These are phyloP conservation scores for Hypoxylon sp. DNA, from an alignment of 2,329 filamentous ascomycete genomes.

Conservation along the genomic window DNA sequence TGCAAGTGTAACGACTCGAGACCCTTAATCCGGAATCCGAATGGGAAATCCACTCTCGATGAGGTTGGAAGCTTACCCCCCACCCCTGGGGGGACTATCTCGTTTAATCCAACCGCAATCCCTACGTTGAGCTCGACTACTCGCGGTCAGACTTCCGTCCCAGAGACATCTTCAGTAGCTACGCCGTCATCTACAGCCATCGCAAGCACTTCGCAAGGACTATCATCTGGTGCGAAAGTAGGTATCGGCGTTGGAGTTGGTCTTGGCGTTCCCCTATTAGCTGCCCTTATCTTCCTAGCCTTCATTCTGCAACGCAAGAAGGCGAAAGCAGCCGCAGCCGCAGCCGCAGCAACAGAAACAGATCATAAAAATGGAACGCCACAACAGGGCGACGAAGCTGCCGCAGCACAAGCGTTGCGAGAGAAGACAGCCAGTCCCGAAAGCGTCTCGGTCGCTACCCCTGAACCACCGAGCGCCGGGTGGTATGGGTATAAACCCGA, in stretches of 20 bases:
- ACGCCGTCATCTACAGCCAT: slow-evolving; percentile 23
- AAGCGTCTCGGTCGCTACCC: slow-evolving; percentile 18
- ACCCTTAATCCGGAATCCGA: slow-evolving; percentile 46
- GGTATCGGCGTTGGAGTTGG: slow-evolving; percentile 48
- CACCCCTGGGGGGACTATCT: slow-evolving; percentile 48
- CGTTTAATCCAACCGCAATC: slow-evolving; percentile 48
- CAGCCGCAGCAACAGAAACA: background rate
- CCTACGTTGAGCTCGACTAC: slow-evolving; percentile 35
- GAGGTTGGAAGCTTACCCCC: slow-evolving; percentile 46
- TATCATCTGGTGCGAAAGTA: slow-evolving; percentile 41
- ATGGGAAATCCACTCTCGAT: slow-evolving; percentile 46
- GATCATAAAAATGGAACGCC: slow-evolving; percentile 15
- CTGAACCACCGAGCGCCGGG: slow-evolving; percentile 34
- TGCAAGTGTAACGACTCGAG: slow-evolving; percentile 47
- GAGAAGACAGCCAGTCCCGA: slow-evolving; percentile 30
- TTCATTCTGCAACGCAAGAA: slow-evolving; percentile 41
- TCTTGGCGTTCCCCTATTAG: slow-evolving; percentile 42
- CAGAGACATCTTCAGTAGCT: slow-evolving; percentile 8
- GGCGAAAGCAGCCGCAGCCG: slow-evolving; percentile 12
- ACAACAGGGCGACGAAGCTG: slow-evolving; percentile 4
- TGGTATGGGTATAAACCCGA: slow-evolving; percentile 44
- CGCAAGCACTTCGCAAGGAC: slow-evolving; percentile 21
- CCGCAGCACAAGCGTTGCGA: slow-evolving; percentile 3
- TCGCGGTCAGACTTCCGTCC: background rate
- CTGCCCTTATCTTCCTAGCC: slow-evolving; percentile 32